These are phyloP conservation scores for Coemansia sp. DNA, from an alignment of 192 early-diverging fungal genomes.

Conservation along the genomic window DNA sequence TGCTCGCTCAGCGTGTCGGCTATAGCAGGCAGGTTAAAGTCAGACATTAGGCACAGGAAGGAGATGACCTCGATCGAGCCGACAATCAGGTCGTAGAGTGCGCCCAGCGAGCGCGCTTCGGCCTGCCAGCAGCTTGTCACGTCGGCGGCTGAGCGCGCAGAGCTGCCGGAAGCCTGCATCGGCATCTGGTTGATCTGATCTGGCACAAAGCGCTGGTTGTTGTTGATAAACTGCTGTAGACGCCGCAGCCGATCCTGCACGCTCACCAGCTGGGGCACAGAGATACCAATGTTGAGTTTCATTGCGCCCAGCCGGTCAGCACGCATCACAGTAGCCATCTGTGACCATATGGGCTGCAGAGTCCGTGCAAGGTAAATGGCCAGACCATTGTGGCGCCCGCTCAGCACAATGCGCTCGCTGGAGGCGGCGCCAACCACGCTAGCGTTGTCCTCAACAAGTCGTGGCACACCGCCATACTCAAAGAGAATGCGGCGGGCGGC, in stretches of 20 bases:
- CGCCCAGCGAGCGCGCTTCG: conserved; percentile 59
- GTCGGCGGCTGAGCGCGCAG: conserved; percentile 25
- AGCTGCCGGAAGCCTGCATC: conserved; percentile 33
- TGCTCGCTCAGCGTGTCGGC: conserved; percentile 45
- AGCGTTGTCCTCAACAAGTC: conserved; percentile 8
- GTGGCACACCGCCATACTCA: conserved; percentile 48
- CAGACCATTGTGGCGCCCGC: conserved; percentile 73
- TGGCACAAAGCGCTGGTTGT: conserved; percentile 52
- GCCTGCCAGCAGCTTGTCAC: conserved; percentile 53
- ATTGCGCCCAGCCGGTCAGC: neutral
- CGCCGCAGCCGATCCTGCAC: conserved; percentile 43
- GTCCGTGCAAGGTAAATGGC: conserved; percentile 70
- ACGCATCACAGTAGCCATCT: conserved; percentile 11
- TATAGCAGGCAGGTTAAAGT: conserved; percentile 59
- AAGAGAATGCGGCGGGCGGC: conserved; percentile 39
- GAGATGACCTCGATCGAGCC: conserved; percentile 63
- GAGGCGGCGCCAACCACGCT: neutral
- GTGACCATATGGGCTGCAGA: conserved; percentile 73
- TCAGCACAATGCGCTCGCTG: conserved; percentile 52
- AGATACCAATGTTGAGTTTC: conserved; percentile 41
- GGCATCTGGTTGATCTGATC: conserved; percentile 53
- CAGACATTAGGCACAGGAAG: conserved; percentile 61
- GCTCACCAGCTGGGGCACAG: conserved; percentile 25
- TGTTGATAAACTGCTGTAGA: conserved; percentile 50
- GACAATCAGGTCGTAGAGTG: conserved; percentile 56